Evolutionary conservation across 1,284 basidiomycete genomes (phyloP), one percentile per base, ranked within the genome.

Genomic region (Boletus semigastroideus): DNA sequence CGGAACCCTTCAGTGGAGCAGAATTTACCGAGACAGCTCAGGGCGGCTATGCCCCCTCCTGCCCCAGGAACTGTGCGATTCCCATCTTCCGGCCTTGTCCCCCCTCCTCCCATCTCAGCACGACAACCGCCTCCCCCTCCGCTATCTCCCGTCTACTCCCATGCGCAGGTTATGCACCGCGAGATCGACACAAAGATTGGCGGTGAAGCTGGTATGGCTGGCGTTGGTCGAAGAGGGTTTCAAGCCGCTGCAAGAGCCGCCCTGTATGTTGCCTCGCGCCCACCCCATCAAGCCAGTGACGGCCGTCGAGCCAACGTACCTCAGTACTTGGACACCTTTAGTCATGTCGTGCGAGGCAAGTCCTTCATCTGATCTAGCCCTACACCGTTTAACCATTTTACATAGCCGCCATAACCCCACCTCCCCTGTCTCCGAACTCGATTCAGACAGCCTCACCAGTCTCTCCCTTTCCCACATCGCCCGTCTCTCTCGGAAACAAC

Each of bases 121-220:
- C 65, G 67, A 38, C 64, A 62, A 22, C 56, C 53, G 12, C 55
- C 60, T 5, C 61, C 54, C 2, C 54, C 63, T 10, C 52, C 59
- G 2, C 46, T 60, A 1, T 49, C 65, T 37, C 53, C 59, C 12
- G 22, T 37, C 1, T 22, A 39, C 36, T 28, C 51, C 33, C 51
- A 44, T 16, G 8, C 51, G 14, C 60, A n/a, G 19, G 25, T 28
- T 12, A 27, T 19, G 14, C 40, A 41, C 19, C 55, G 50, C n/a
- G 63, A 68, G 31, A 54, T 68, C 6, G 83, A 92, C 62, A 92
- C 90, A 14, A 83, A 85, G 60, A 79, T 66, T 10, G 91, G 90
- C 5, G 91, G 90, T 2, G 84, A 79, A 55, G 90, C 90, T 7
- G 92, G 92, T 0, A 94, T 94, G 91, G 92, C 92, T 1, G 92